Conservation (phyloP, 129 eudicot genomes). For the Apium graveolens region DNA sequence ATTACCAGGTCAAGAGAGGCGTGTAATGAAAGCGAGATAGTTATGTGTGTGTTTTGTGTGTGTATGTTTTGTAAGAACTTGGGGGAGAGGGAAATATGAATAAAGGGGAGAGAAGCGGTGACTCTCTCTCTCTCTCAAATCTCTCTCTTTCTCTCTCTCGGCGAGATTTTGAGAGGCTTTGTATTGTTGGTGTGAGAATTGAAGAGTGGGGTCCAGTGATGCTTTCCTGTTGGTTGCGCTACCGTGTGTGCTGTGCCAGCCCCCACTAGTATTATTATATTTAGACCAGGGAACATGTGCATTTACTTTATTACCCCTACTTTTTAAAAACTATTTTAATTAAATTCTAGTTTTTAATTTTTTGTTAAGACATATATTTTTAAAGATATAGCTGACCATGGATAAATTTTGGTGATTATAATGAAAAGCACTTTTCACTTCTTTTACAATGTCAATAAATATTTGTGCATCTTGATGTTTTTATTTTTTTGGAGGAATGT, state of each 20-base stretch:
- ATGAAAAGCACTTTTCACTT: too few relatives aligned
- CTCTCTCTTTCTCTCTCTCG: background rate
- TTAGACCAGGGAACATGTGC: background rate
- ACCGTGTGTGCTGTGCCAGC: background rate
- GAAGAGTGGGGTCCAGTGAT: slow-evolving; percentile 1
- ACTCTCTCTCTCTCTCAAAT: background rate
- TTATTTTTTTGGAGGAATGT: too few relatives aligned
- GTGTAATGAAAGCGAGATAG: background rate
- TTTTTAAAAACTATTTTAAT: too few relatives aligned
- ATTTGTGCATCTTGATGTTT: too few relatives aligned
- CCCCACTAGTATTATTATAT: background rate
- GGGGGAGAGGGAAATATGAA: background rate
- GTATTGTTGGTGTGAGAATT: background rate
- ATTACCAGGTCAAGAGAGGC: background rate
- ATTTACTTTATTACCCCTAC: background rate
- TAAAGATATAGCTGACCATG: too few relatives aligned
- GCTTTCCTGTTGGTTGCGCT: background rate
- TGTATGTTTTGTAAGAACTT: background rate
- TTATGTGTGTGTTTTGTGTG: background rate
- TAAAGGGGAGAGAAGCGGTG: background rate
- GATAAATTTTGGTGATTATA: too few relatives aligned
- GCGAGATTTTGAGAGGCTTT: background rate
- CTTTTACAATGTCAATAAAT: too few relatives aligned
- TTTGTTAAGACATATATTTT: too few relatives aligned
- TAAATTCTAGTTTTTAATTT: too few relatives aligned